A percentile compares a stretch with the other conserved stretches of the same genome.
Evolutionary conservation across 306 rosid species (phyloP).

Genomic region (Prunus mume): DNA sequence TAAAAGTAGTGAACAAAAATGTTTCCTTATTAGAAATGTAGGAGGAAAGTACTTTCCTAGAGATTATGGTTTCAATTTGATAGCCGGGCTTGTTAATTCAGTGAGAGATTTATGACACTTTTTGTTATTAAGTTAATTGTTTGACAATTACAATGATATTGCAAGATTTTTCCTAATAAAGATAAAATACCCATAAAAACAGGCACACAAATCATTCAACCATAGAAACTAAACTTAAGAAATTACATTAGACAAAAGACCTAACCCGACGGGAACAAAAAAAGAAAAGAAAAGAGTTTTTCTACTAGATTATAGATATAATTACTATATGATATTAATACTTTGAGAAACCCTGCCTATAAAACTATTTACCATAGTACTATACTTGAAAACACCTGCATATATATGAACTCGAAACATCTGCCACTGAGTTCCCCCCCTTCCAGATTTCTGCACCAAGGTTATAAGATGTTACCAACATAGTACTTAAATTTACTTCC

Average conservation of each 20-base stretch:
- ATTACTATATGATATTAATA: not conserved
- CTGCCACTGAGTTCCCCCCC: not conserved
- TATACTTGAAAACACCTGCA: not conserved
- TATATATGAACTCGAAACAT: not conserved
- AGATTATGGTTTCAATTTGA: no score
- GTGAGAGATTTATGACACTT: no score
- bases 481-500: slow-evolving; percentile 50
- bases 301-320: not conserved
- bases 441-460: slow-evolving; percentile 21
- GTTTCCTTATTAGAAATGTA: no score
- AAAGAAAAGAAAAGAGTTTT: no score
- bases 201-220: not conserved
- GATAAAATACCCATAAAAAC: not conserved
- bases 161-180: not conserved
- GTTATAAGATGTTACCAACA: slow-evolving; percentile 19
- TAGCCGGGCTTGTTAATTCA: no score
- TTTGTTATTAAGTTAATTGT: not conserved
- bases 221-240: not conserved
- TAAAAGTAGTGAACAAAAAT: no score
- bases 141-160: not conserved
- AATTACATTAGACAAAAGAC: not conserved
- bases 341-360: not conserved
- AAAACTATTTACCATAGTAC: not conserved
- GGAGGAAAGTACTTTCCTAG: no score
- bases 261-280: not conserved